phyloP scores from a whole-genome alignment of 2,329 filamentous ascomycete genomes.

The Hypoxylon sp. region DNA sequence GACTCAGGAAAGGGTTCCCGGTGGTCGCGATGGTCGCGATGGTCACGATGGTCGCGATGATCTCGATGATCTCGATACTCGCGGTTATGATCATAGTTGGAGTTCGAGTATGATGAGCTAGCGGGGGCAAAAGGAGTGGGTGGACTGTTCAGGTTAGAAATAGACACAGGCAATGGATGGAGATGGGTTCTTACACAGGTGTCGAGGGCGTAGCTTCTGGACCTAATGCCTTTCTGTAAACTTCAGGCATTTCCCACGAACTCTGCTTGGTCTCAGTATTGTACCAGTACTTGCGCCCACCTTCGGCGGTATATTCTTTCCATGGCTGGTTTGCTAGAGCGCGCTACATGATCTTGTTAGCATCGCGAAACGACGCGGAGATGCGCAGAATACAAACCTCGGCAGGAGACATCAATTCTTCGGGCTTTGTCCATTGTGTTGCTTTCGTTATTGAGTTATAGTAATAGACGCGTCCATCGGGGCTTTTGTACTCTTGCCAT shows the following conservation, averaged over 20 bases:
- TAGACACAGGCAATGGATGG: not conserved
- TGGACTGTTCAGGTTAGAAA: conserved; percentile 42
- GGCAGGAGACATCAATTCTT: conserved; percentile 82
- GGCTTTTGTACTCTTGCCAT: conserved; percentile 84
- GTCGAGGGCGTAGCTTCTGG: conserved; percentile 58
- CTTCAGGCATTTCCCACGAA: conserved; percentile 92
- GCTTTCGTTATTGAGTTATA: conserved; percentile 86
- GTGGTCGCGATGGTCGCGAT: conserved; percentile 46
- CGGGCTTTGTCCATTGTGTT: conserved; percentile 94
- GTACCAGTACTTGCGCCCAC: conserved; percentile 94
- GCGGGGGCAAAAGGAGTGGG: conserved; percentile 56
- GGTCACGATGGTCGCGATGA: too few species aligned
- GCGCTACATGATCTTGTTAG: conserved; percentile 61
- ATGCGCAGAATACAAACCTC: conserved; percentile 66
- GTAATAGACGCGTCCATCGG: conserved; percentile 88
- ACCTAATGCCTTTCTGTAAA: conserved; percentile 77
- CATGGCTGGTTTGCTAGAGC: conserved; percentile 84
- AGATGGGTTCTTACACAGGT: conserved; percentile 50
- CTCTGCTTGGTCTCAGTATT: conserved; percentile 92
- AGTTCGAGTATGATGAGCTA: conserved; percentile 48
- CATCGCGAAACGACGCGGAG: conserved; percentile 29
- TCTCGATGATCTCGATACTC: conserved; percentile 52
- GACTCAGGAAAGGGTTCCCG: conserved; percentile 59
- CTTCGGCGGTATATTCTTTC: conserved; percentile 89
- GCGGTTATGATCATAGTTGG: conserved; percentile 49